Conservation (phyloP, 176 grass and related monocot species). For the Oryza meyeriana region DNA sequence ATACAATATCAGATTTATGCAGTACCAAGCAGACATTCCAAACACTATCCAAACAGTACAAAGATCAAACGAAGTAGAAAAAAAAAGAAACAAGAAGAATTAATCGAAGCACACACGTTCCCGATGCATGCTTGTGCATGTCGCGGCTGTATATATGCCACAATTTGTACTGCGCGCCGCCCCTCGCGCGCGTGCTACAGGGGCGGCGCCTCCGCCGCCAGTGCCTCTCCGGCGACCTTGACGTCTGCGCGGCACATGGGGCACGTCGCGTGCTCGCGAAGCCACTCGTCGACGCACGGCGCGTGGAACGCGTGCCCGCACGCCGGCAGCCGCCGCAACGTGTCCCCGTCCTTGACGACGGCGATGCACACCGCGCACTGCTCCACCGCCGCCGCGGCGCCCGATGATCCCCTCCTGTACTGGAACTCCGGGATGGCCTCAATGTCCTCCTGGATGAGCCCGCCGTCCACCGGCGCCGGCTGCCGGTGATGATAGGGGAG, state of each 20-base stretch:
- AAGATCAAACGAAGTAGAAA: no score
- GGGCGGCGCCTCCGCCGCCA: no score
- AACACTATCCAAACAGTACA: no score
- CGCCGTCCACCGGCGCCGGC: background rate
- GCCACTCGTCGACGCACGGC: slow-evolving; percentile 51
- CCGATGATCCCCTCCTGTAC: background rate
- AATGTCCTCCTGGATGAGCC: background rate
- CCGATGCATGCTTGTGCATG: no score
- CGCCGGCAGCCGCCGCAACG: slow-evolving; percentile 29
- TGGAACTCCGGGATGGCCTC: slow-evolving; percentile 2
- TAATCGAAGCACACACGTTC: no score
- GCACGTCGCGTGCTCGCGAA: slow-evolving; percentile 39
- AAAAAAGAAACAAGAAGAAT: no score
- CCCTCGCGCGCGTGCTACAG: no score
- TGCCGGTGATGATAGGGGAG: background rate
- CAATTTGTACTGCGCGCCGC: no score
- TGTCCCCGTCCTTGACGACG: slow-evolving; percentile 32
- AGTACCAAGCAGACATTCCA: no score
- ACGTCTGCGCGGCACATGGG: slow-evolving; percentile 43
- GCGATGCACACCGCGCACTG: slow-evolving; percentile 53
- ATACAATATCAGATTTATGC: no score
- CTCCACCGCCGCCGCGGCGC: background rate
- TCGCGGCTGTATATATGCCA: no score
- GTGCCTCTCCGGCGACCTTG: background rate
- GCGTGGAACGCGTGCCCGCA: slow-evolving; percentile 53